These are phyloP conservation scores for Botrytis paeoniae DNA, from an alignment of 2,329 filamentous ascomycete species.

Conservation along the genomic window DNA sequence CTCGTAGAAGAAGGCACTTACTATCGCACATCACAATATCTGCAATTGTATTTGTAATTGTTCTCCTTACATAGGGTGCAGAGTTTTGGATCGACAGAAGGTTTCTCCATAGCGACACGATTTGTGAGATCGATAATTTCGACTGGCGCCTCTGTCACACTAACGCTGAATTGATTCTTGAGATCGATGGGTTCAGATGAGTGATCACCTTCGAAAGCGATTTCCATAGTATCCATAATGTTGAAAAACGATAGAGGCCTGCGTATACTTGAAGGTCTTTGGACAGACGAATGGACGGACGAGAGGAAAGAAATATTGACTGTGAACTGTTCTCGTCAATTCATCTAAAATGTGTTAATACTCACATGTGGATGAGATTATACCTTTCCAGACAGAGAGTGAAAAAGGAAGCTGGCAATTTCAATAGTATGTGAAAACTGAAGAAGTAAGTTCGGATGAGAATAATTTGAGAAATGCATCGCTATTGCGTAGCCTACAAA, in stretches of 20 bases:
- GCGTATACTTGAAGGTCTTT: neutral
- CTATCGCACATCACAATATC: constrained; percentile 57
- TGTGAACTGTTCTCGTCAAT: neutral
- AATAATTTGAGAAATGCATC: neutral
- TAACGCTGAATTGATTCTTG: neutral
- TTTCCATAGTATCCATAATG: neutral
- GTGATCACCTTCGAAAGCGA: neutral
- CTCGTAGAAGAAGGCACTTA: constrained; percentile 40
- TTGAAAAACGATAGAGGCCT: no score
- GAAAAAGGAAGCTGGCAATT: neutral
- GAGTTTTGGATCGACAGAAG: constrained; percentile 34
- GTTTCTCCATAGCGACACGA: neutral
- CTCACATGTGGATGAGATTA: neutral
- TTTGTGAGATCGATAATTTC: neutral
- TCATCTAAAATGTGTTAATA: neutral
- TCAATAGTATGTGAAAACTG: neutral
- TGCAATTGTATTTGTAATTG: constrained; percentile 60
- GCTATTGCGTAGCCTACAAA: neutral
- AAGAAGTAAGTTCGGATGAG: neutral
- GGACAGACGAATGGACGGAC: neutral
- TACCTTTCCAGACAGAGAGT: neutral
- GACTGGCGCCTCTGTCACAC: neutral
- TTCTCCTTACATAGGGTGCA: constrained; percentile 54
- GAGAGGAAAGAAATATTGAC: neutral
- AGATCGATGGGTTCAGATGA: neutral